phyloP scores from a whole-genome alignment of 441 rosid genomes.

The Bruguiera hainesii region DNA sequence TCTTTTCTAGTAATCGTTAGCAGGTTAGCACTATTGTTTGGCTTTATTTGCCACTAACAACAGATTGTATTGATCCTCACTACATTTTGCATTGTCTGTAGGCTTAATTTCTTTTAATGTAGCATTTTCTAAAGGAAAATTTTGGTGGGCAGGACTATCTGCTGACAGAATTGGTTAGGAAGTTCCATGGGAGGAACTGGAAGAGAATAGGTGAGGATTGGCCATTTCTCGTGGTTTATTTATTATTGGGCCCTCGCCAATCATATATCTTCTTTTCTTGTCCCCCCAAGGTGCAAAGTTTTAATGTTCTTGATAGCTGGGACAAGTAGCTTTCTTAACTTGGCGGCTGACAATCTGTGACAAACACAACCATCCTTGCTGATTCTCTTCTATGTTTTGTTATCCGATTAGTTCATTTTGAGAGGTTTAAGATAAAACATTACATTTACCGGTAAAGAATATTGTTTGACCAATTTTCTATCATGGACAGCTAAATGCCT shows the following conservation, averaged over 20 bases:
- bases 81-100: no score
- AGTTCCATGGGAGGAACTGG: conserved; percentile 42
- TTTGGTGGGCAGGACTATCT: conserved; percentile 33
- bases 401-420: background rate
- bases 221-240: background rate
- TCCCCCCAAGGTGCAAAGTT: background rate
- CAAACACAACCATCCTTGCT: background rate
- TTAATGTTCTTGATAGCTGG: background rate
- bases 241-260: background rate
- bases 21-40: no score
- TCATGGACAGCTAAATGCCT: conserved; percentile 64
- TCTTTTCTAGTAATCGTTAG: no score
- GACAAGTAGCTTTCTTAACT: background rate
- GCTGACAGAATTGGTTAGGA: conserved; percentile 31
- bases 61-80: no score
- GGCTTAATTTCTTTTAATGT: no score
- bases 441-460: background rate
- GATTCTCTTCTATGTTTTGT: background rate
- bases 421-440: background rate
- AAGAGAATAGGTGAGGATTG: conserved; percentile 36
- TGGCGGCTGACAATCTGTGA: background rate
- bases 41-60: no score
- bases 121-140: conserved; percentile 1
- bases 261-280: background rate
- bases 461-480: conserved; percentile 1